phyloP scores from a whole-genome alignment of 2,329 filamentous ascomycete genomes.

The Cercospora zeae-maydis region DNA sequence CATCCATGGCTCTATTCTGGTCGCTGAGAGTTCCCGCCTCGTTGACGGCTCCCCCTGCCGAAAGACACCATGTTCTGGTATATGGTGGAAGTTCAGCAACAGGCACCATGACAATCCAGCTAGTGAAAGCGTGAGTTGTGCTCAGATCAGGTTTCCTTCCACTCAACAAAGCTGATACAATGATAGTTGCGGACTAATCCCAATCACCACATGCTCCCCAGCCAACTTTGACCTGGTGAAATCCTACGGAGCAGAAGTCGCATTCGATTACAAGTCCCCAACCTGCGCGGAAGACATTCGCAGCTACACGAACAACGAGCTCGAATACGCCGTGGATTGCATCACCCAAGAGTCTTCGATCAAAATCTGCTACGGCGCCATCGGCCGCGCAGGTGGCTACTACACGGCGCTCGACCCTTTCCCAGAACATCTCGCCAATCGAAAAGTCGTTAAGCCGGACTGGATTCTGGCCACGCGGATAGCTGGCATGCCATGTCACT shows the following conservation, averaged over 20 bases:
- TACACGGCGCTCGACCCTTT: conserved; percentile 41
- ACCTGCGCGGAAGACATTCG: conserved; percentile 37
- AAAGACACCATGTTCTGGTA: conserved; percentile 40
- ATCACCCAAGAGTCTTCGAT: conserved; percentile 38
- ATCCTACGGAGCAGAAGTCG: conserved; percentile 43
- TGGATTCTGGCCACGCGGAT: neutral
- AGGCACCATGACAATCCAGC: conserved; percentile 46
- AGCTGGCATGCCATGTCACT: neutral
- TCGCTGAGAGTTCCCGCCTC: neutral
- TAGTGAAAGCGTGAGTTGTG: conserved; percentile 34
- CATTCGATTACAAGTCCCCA: conserved; percentile 46
- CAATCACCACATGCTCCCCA: conserved; percentile 48
- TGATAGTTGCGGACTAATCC: conserved; percentile 35
- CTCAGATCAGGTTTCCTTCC: neutral
- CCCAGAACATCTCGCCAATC: neutral
- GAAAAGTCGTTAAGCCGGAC: neutral
- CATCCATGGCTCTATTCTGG: neutral
- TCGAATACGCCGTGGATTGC: conserved; percentile 46
- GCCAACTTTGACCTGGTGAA: conserved; percentile 44
- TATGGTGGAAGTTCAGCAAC: conserved; percentile 46
- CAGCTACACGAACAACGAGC: conserved; percentile 38
- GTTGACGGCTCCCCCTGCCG: neutral
- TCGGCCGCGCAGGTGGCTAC: conserved; percentile 41
- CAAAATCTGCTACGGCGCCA: conserved; percentile 39
- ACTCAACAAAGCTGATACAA: neutral